Conservation (phyloP, 2,329 filamentous ascomycete genomes). For the Colletotrichum melonis region DNA sequence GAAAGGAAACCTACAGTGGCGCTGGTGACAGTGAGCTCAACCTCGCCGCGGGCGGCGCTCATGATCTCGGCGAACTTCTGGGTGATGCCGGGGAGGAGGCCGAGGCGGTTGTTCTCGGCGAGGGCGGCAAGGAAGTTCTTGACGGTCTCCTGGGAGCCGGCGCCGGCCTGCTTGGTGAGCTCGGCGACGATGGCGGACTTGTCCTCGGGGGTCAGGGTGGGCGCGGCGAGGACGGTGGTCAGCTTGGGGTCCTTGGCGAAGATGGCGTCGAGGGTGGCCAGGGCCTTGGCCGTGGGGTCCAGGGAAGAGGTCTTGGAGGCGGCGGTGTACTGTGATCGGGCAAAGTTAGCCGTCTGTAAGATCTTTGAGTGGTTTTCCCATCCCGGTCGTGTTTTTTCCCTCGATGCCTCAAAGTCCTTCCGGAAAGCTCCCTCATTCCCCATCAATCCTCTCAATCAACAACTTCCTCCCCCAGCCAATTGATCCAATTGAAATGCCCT, state of each 20-base stretch:
- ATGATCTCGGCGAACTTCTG: conserved; percentile 91
- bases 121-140: conserved; percentile 94
- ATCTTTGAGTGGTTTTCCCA: not conserved
- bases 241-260: conserved; percentile 90
- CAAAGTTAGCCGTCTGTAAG: conserved; percentile 42
- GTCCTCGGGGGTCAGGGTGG: conserved; percentile 81
- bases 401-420: not conserved
- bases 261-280: conserved; percentile 76
- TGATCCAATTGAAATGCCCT: conserved; percentile 27
- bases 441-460: conserved; percentile 14
- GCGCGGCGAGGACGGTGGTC: conserved; percentile 77
- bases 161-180: conserved; percentile 84
- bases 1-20: conserved; percentile 75
- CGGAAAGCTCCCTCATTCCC: not conserved
- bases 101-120: conserved; percentile 96
- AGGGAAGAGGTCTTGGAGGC: conserved; percentile 88
- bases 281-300: conserved; percentile 85
- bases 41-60: conserved; percentile 89
- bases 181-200: conserved; percentile 89
- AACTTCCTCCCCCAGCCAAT: conserved; percentile 34
- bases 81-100: conserved; percentile 82
- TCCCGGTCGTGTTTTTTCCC: not conserved
- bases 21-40: conserved; percentile 92
- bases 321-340: conserved; percentile 83
- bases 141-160: conserved; percentile 79